Conservation (phyloP, 2,329 filamentous ascomycete species). For the Aureobasidium sp. region DNA sequence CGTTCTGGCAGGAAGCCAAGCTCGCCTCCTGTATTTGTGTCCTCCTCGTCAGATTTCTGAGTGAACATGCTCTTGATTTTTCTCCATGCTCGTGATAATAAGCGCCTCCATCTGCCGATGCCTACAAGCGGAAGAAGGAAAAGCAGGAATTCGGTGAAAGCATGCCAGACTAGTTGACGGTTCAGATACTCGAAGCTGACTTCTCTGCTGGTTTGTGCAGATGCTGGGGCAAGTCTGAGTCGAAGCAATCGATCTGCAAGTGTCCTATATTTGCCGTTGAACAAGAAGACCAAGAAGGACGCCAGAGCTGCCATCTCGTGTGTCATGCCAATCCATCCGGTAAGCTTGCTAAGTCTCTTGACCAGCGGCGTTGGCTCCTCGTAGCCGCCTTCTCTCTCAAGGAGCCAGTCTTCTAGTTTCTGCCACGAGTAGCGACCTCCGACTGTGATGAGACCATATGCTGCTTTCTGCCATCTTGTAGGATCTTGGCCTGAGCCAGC, state of each 20-base stretch:
- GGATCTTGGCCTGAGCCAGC: constrained; percentile 47
- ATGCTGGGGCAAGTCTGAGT: constrained; percentile 77
- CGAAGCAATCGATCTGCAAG: constrained; percentile 77
- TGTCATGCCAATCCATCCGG: constrained; percentile 59
- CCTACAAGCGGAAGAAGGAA: constrained; percentile 96
- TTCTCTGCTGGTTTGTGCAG: constrained; percentile 77
- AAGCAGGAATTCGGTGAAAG: constrained; percentile 97
- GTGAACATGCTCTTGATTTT: constrained; percentile 58
- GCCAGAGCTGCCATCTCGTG: constrained; percentile 76
- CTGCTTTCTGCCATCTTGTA: constrained; percentile 71
- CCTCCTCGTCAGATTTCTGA: constrained; percentile 44
- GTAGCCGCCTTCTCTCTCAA: constrained; percentile 69
- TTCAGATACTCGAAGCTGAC: constrained; percentile 98
- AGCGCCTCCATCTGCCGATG: constrained; percentile 84
- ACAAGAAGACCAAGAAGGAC: constrained; percentile 84
- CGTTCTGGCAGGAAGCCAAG: constrained; percentile 81
- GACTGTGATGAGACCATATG: constrained; percentile 81
- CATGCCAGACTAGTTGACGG: constrained; percentile 96
- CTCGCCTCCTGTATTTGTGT: constrained; percentile 50
- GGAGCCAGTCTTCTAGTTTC: constrained; percentile 82
- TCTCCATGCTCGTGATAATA: constrained; percentile 80
- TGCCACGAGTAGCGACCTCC: constrained; percentile 85
- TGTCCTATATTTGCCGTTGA: constrained; percentile 86
- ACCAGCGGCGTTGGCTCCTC: constrained; percentile 49
- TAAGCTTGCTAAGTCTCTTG: constrained; percentile 58